phyloP scores from a whole-genome alignment of 192 early-diverging fungal species.

The Coemansia sp. region DNA sequence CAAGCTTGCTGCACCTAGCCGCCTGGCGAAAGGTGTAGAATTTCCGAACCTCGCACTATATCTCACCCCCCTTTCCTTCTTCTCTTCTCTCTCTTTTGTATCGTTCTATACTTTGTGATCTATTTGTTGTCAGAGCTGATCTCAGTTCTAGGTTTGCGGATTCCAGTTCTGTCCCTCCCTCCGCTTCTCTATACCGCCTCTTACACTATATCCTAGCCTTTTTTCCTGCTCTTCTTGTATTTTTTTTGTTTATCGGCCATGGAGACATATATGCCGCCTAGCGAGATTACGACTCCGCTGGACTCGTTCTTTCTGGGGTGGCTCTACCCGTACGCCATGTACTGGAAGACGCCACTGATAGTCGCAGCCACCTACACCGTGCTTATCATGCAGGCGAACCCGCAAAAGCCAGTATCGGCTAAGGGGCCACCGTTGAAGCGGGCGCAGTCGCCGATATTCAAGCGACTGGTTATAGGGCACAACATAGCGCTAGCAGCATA shows the following conservation, averaged over 20 bases:
- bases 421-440: slow-evolving; percentile 11
- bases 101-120: background rate
- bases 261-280: slow-evolving; percentile 38
- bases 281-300: slow-evolving; percentile 25
- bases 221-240: background rate
- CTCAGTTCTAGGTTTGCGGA: background rate
- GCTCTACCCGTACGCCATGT: slow-evolving; percentile 70
- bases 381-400: slow-evolving; percentile 33
- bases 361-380: slow-evolving; percentile 62
- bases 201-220: background rate
- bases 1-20: background rate
- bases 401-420: slow-evolving; percentile 22
- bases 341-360: slow-evolving; percentile 67
- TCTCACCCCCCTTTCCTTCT: background rate
- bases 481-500: slow-evolving; percentile 71
- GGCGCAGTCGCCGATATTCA: slow-evolving; percentile 57
- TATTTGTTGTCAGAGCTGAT: background rate
- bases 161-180: background rate
- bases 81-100: background rate
- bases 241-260: slow-evolving; percentile 6
- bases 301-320: slow-evolving; percentile 66
- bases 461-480: slow-evolving; percentile 73
- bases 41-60: background rate
- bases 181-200: background rate
- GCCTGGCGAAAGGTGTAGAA: background rate